Evolutionary conservation across 164 flowering plant species (phyloP).

Genomic region (Macadamia tetraphylla): DNA sequence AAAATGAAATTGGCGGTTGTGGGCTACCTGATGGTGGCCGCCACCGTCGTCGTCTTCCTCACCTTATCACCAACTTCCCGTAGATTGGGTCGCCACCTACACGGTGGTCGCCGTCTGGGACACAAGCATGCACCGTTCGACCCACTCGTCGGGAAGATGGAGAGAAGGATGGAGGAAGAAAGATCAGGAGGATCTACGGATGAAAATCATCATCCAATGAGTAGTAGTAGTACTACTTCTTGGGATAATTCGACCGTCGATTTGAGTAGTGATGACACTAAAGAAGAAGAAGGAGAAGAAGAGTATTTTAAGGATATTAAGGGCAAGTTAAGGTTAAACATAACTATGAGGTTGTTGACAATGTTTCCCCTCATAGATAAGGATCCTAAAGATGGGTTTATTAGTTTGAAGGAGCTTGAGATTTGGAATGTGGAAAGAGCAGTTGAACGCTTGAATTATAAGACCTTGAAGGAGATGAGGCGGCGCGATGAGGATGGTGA

Average conservation of each 20-base stretch:
- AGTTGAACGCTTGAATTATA: slow-evolving; percentile 24
- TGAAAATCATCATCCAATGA: no score
- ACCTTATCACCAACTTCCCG: slow-evolving; percentile 15
- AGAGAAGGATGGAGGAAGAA: slow-evolving; percentile 11
- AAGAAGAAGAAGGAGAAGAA: neutral
- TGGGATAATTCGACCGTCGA: no score
- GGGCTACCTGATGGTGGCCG: slow-evolving; percentile 34
- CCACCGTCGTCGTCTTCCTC: slow-evolving; percentile 42
- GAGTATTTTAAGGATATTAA: slow-evolving; percentile 21
- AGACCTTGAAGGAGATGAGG: slow-evolving; percentile 30
- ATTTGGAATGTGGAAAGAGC: slow-evolving; percentile 44
- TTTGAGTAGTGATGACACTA: no score
- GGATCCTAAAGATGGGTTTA: slow-evolving; percentile 36
- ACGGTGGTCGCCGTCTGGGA: slow-evolving; percentile 35
- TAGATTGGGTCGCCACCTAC: neutral
- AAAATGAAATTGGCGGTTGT: slow-evolving; percentile 54
- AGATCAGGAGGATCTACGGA: neutral
- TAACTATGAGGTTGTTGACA: slow-evolving; percentile 34
- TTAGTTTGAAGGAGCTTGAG: slow-evolving; percentile 41
- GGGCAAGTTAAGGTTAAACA: slow-evolving; percentile 34
- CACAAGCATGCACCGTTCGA: slow-evolving; percentile 32
- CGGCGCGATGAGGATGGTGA: slow-evolving; percentile 43
- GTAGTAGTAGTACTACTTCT: no score
- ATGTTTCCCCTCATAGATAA: slow-evolving; percentile 57
- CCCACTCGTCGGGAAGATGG: slow-evolving; percentile 32